Base-by-base conservation (phyloP, 2,329 filamentous ascomycete species). In the Alternaria alternata region DNA sequence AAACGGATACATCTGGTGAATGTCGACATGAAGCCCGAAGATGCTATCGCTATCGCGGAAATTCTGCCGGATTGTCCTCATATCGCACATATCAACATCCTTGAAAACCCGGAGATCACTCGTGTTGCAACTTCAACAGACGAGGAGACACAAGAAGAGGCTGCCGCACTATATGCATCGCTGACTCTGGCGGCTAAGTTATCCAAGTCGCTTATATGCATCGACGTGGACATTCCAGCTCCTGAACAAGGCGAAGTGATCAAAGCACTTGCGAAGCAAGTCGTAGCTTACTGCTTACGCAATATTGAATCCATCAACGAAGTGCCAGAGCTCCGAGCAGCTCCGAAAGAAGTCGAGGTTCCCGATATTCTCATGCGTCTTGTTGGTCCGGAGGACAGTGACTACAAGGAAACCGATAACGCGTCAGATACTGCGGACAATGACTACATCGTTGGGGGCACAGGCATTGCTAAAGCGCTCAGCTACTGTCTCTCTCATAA, bases 391-490 rank as follows among this genome's bases (percentile, higher is more conserved):
- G 86, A 82, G 75, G 77, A 87, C 75, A 77, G 85, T 73, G 68
- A 78, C 68, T 65, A 85, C 9, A 76, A 79, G 14, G 82, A 80
- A 48, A 78, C 87, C 22, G 88, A 90, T 46, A 86, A 89, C 22
- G 84, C 88, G 43, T 88, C 90, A 3, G 84, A 89, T 11, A 90
- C 93, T 7, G 91, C 93, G 0, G 93, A 97, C 66, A 91, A 96
- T 59, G 93, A 97, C 77, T 98, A 98, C 78, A 93, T 98, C 44
- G 95, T 98, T 71, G 94, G 94, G 20, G 94, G 94, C 16, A 97
- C 93, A 0, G 95, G 94, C 26, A 93, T 99, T 2, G 94, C 96
- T 49, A 97, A 97, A 80, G 95, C 95, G 5, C 83, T 99, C 46
- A 89, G 92, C 54, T 96, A 96, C 71, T 97, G 94, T 72, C 83